Evolutionary conservation across 2,329 filamentous ascomycete species (phyloP).

Genomic region (Verticillium nubilum): DNA sequence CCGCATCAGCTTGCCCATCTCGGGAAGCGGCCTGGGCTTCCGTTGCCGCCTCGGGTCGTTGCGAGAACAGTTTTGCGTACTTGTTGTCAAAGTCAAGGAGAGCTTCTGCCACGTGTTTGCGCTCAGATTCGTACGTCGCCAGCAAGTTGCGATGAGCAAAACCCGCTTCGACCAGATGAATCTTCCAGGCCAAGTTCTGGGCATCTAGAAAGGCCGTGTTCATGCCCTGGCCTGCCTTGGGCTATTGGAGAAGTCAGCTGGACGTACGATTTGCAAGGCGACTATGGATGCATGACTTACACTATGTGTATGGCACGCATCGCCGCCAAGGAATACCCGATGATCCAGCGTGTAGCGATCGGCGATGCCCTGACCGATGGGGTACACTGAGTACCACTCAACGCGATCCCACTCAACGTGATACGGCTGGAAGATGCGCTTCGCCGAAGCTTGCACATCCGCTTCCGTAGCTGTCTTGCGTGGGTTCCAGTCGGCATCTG

Average conservation of each 20-base stretch:
- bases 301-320: conserved; percentile 76
- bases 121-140: conserved; percentile 80
- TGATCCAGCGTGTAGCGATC: conserved; percentile 63
- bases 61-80: conserved; percentile 86
- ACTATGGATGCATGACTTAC: conserved; percentile 34
- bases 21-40: conserved; percentile 62
- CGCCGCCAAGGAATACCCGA: conserved; percentile 68
- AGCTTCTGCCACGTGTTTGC: conserved; percentile 77
- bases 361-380: conserved; percentile 69
- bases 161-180: conserved; percentile 81
- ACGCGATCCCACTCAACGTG: conserved; percentile 61
- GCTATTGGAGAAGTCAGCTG: conserved; percentile 35
- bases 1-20: conserved; percentile 22
- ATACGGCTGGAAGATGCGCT: conserved; percentile 61
- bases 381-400: conserved; percentile 73
- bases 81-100: conserved; percentile 82
- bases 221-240: conserved; percentile 76
- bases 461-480: conserved; percentile 57
- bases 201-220: conserved; percentile 77
- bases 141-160: conserved; percentile 72
- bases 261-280: background rate
- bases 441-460: conserved; percentile 60
- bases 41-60: conserved; percentile 64
- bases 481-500: conserved; percentile 55
- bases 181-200: conserved; percentile 92